Evolutionary conservation across 2,329 filamentous ascomycete genomes (phyloP).

Genomic region (Fusarium pseudoanthophilum): DNA sequence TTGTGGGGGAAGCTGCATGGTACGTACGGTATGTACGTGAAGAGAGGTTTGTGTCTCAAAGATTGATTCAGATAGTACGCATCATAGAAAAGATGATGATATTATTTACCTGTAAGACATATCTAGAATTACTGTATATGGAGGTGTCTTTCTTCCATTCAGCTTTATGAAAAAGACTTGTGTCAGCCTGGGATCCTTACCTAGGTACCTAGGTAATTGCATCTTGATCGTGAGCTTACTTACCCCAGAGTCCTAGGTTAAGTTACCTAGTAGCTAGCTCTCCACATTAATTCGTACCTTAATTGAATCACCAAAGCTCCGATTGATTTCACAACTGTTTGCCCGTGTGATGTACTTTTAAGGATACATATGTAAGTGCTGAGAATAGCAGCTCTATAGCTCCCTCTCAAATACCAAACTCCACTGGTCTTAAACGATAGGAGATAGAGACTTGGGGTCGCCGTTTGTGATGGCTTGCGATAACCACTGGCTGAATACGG

Average conservation of each 20-base stretch:
- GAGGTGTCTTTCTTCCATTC: not conserved
- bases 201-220: not conserved
- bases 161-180: not conserved
- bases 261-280: not conserved
- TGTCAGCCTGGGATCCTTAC: not conserved
- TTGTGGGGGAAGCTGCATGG: conserved; percentile 15
- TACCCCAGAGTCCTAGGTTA: not conserved
- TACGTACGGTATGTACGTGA: not conserved
- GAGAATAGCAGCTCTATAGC: not conserved
- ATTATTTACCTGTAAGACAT: not conserved
- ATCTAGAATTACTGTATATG: not conserved
- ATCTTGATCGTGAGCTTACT: not conserved
- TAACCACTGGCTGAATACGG: not conserved
- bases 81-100: not conserved
- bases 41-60: not conserved
- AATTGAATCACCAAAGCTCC: not conserved
- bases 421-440: not conserved
- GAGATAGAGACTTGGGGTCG: not conserved
- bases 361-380: not conserved
- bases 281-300: not conserved
- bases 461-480: not conserved
- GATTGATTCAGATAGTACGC: not conserved
- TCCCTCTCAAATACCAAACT: not conserved
- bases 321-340: not conserved
- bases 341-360: not conserved